Evolutionary conservation across 179 eudicot genomes (phyloP).

Genomic region (Sideroxylon spinosum): DNA sequence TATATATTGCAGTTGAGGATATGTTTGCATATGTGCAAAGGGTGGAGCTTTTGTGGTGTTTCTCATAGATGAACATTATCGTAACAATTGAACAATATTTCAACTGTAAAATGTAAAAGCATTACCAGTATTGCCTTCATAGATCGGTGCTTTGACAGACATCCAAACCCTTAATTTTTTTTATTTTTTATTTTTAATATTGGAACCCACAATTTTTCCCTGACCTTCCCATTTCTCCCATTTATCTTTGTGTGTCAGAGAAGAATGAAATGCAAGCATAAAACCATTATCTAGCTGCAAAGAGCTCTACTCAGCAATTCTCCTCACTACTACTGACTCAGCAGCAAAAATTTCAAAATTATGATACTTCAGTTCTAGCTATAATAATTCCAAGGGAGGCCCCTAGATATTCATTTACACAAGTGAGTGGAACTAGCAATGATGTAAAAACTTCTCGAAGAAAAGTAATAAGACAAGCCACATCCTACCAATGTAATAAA

Average conservation of each 20-base stretch:
- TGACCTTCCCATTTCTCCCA: neutral
- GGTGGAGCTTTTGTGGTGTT: too few relatives aligned
- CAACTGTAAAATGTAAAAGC: too few relatives aligned
- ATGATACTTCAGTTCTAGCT: neutral
- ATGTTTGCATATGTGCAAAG: neutral
- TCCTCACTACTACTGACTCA: slow-evolving; percentile 2
- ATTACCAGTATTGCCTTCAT: too few relatives aligned
- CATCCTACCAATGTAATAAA: neutral
- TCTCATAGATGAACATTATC: neutral
- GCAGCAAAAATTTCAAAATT: neutral
- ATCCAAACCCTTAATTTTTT: too few relatives aligned
- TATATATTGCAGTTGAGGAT: neutral
- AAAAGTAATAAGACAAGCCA: neutral
- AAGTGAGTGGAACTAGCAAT: neutral
- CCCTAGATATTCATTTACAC: neutral
- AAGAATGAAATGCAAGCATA: neutral
- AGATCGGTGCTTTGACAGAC: too few relatives aligned
- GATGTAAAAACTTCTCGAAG: neutral
- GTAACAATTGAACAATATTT: neutral
- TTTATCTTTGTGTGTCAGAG: neutral
- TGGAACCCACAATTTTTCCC: neutral
- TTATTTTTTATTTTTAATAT: neutral
- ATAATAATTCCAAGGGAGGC: neutral
- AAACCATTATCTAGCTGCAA: neutral
- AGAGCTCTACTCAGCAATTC: neutral